phyloP scores from a whole-genome alignment of 2,329 filamentous ascomycete genomes.

The Penicillium sp. region DNA sequence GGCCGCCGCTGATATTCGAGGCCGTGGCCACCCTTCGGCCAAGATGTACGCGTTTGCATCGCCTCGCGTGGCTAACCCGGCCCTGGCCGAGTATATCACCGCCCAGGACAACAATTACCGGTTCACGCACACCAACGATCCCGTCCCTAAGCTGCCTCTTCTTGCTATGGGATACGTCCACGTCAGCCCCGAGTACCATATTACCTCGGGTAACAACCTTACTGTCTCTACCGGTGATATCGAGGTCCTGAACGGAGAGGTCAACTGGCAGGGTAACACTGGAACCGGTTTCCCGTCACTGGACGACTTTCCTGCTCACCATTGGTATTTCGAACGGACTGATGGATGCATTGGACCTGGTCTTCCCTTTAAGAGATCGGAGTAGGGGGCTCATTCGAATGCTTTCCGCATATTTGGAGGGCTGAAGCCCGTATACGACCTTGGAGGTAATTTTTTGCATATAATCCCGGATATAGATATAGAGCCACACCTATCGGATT shows the following conservation, averaged over 20 bases:
- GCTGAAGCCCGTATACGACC: not conserved
- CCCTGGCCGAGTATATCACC: slow-evolving; percentile 53
- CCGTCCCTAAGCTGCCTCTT: slow-evolving; percentile 64
- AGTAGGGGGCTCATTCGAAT: not conserved
- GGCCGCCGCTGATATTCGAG: slow-evolving; percentile 54
- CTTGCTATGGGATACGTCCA: slow-evolving; percentile 59
- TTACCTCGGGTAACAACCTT: slow-evolving; percentile 34
- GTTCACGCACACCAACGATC: slow-evolving; percentile 63
- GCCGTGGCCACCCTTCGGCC: slow-evolving; percentile 41
- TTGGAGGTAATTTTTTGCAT: not conserved
- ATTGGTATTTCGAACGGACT: slow-evolving; percentile 25
- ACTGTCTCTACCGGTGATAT: slow-evolving; percentile 20
- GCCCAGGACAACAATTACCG: slow-evolving; percentile 55
- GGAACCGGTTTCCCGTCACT: slow-evolving; percentile 20
- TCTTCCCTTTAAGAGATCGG: slow-evolving; percentile 10
- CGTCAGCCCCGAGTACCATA: slow-evolving; percentile 66
- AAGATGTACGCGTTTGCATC: slow-evolving; percentile 65
- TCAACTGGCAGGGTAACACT: slow-evolving; percentile 26
- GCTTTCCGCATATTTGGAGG: not conserved
- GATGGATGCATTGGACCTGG: slow-evolving; percentile 20
- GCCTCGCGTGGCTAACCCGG: slow-evolving; percentile 60
- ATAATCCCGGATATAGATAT: not conserved
- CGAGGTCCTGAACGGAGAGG: slow-evolving; percentile 19
- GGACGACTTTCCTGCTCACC: slow-evolving; percentile 17
- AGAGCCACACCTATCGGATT: not conserved